Evolutionary conservation across 441 rosid species (phyloP).

Genomic region (Erodium trifolium): DNA sequence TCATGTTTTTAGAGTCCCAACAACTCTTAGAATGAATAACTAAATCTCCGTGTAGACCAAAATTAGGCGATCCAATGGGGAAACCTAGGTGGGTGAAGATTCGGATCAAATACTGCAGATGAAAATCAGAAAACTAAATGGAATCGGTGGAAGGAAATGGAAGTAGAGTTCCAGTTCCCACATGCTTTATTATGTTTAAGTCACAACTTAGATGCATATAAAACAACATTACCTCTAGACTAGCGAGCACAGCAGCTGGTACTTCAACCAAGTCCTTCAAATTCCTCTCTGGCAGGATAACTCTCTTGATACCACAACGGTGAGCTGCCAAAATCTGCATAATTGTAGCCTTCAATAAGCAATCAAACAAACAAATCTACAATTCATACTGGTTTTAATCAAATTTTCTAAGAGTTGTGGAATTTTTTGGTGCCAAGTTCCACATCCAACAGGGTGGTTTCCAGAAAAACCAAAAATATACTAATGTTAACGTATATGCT

Average conservation of each 20-base stretch:
- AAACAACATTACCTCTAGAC: conserved; percentile 60
- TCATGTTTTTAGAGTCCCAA: background rate
- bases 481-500: too few species aligned
- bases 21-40: too few species aligned
- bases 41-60: background rate
- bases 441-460: too few species aligned
- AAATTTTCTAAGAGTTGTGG: too few species aligned
- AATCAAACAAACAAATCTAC: background rate
- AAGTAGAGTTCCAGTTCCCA: too few species aligned
- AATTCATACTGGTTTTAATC: too few species aligned
- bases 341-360: conserved; percentile 14
- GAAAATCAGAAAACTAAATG: background rate
- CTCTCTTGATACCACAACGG: conserved; percentile 80
- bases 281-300: conserved; percentile 89
- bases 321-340: conserved; percentile 93
- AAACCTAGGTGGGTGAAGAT: background rate
- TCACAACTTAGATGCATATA: background rate
- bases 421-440: too few species aligned
- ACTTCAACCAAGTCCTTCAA: conserved; percentile 91
- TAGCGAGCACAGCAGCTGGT: conserved; percentile 67
- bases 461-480: too few species aligned
- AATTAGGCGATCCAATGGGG: background rate
- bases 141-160: background rate
- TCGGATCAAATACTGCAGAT: background rate
- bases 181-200: too few species aligned